Evolutionary conservation across 2,329 filamentous ascomycete species (phyloP).

Genomic region (Metarhizium brunneum): DNA sequence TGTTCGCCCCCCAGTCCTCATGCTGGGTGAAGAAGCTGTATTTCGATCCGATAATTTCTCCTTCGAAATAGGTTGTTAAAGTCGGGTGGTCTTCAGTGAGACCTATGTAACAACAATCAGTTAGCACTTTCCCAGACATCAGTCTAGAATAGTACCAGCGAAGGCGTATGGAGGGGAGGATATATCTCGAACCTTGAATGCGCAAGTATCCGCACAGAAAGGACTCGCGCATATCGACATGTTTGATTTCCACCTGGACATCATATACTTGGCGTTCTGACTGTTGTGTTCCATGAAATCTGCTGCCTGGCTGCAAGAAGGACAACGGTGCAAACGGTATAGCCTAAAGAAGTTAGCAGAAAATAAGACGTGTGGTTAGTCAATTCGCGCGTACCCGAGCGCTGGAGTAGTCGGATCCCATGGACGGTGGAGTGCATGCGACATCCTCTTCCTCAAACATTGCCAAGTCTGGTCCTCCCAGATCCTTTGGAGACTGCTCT

Average conservation of each 20-base stretch:
- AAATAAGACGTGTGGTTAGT: constrained; percentile 2
- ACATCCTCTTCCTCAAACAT: constrained; percentile 18
- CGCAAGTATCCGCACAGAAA: constrained; percentile 91
- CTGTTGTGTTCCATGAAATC: constrained; percentile 82
- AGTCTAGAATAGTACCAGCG: background rate
- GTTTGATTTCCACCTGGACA: constrained; percentile 93
- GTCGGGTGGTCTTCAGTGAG: constrained; percentile 93
- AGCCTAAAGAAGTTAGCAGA: constrained; percentile 37
- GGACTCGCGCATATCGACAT: constrained; percentile 89
- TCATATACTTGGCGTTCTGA: constrained; percentile 91
- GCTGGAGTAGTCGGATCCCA: constrained; percentile 28
- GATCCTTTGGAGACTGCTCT: constrained; percentile 10
- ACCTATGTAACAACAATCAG: constrained; percentile 40
- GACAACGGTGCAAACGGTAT: constrained; percentile 76
- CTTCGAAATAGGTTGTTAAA: constrained; percentile 96
- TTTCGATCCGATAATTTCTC: constrained; percentile 92
- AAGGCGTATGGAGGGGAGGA: background rate
- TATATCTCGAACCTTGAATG: constrained; percentile 64
- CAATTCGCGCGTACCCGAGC: constrained; percentile 21
- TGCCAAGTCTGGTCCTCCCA: constrained; percentile 13
- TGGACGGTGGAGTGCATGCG: constrained; percentile 22
- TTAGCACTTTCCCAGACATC: background rate
- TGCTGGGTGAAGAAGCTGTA: constrained; percentile 91
- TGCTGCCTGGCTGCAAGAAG: constrained; percentile 77
- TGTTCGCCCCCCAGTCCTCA: constrained; percentile 81